phyloP scores from a whole-genome alignment of 495 filamentous ascomycete genomes.

The Xylaria castorea region DNA sequence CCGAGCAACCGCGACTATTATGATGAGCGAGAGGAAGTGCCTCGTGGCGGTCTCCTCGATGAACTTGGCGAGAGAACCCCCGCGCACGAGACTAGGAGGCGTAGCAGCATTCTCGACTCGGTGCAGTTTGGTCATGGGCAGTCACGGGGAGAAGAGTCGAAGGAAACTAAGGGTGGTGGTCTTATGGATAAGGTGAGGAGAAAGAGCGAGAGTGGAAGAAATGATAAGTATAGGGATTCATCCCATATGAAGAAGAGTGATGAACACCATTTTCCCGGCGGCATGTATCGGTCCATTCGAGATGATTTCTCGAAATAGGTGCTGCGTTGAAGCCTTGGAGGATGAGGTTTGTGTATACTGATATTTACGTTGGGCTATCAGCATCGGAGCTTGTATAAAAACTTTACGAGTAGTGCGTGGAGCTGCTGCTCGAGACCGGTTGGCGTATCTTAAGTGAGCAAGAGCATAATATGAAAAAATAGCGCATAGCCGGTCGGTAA shows the following conservation, averaged over 20 bases:
- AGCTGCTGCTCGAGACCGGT: not conserved
- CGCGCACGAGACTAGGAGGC: not conserved
- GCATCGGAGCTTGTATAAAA: not conserved
- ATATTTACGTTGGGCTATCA: not conserved
- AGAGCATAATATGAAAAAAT: not conserved
- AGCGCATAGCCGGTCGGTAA: too few relatives aligned
- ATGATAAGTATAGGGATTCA: conserved; percentile 14
- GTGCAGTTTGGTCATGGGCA: not conserved
- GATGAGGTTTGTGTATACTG: not conserved
- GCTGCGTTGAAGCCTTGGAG: not conserved
- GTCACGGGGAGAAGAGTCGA: not conserved
- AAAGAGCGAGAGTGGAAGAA: not conserved
- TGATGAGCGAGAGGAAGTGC: conserved; percentile 15
- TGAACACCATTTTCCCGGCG: not conserved
- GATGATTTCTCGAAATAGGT: conserved; percentile 21
- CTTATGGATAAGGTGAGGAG: conserved; percentile 1
- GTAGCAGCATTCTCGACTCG: not conserved
- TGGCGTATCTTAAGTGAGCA: not conserved
- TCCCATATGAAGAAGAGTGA: not conserved
- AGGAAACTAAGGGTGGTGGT: not conserved
- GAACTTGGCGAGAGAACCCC: not conserved
- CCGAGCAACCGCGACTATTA: conserved; percentile 21
- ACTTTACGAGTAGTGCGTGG: not conserved
- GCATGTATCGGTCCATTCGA: conserved; percentile 10
- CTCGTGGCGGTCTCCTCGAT: conserved; percentile 10